Evolutionary conservation across 148 eudicot genomes (phyloP), one percentile per base, ranked within the genome.

Genomic region (Cornus suecica): DNA sequence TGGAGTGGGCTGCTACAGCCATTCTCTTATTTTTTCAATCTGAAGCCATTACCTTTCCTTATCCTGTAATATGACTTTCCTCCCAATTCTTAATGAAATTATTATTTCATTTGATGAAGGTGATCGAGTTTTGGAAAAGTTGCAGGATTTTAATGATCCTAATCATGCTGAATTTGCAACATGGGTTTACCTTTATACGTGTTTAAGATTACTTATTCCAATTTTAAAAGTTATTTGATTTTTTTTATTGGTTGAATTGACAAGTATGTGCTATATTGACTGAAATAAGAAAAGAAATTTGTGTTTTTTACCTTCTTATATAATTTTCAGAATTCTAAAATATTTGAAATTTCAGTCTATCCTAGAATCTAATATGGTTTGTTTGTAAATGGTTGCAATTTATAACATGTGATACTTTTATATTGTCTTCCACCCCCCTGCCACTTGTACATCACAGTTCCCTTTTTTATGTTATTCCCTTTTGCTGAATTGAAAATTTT

Each of bases 381-480:
- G 6, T 58, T 58, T 10, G 9, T 52, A 4, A 14, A 20, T 14
- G 22, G 16, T 52, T 52, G 22, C 58, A 52, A 15, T 20, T 52
- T 52, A 22, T 52, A 52, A 20, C 58, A 14, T 52, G 8, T 52
- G 5, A 52, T 14, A 52, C 22, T 52, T 52, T 20, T 14, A 52
- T 52, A 13, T 54, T 60, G 64, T 54, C 37, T 72, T 22, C 26
- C 67, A 18, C 26, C 67, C n/a, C 29, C 14, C n/a, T 70, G 74
- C 66, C 75, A 64, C 62, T 68, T 16, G 73, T 37, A 42, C 31
- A 20, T 11, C 51, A 11, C 34, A 51, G 10, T 18, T 22, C 5
- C 14, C 2, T 23, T 10, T 20, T 25, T 22, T 62, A n/a, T n/a
- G 62, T 58, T n/a, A 58, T 6, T 58, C 24, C 22, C 62, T 58